These are phyloP conservation scores for Naganishia liquefaciens DNA, from an alignment of 1,284 basidiomycete species.

Conservation along the genomic window DNA sequence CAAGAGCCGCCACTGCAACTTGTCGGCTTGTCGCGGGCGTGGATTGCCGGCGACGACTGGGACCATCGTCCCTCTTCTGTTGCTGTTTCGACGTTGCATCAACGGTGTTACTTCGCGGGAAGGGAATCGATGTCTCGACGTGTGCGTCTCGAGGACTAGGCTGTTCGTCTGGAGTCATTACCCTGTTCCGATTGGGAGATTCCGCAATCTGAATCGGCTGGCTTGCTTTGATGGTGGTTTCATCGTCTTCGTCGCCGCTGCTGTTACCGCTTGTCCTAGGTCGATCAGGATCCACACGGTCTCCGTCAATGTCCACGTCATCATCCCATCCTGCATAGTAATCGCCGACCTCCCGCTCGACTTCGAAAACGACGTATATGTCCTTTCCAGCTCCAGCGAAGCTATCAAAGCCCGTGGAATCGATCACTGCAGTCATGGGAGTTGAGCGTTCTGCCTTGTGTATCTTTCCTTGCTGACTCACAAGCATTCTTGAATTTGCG, in stretches of 20 bases:
- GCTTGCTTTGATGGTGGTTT: conserved; percentile 23
- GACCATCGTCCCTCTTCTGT: neutral
- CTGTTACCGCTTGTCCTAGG: neutral
- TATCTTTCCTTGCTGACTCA: conserved; percentile 52
- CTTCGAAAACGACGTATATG: conserved; percentile 78
- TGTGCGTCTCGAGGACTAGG: neutral
- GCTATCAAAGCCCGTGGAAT: conserved; percentile 73
- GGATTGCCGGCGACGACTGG: conserved; percentile 22
- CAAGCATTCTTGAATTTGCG: conserved; percentile 69
- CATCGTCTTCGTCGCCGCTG: conserved; percentile 37
- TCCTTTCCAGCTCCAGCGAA: conserved; percentile 68
- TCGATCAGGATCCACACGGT: conserved; percentile 13
- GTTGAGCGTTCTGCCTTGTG: conserved; percentile 7
- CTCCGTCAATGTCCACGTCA: conserved; percentile 59
- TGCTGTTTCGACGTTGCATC: neutral
- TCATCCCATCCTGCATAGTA: conserved; percentile 53
- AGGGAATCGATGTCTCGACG: conserved; percentile 3
- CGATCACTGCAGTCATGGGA: conserved; percentile 23
- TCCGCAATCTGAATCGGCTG: conserved; percentile 26
- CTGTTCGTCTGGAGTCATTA: neutral
- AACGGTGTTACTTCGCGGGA: conserved; percentile 28
- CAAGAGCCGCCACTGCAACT: conserved; percentile 4
- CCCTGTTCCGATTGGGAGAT: conserved; percentile 3
- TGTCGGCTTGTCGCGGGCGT: conserved; percentile 13
- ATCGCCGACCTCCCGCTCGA: conserved; percentile 65